Evolutionary conservation across 352 stramenopile genomes (phyloP), one percentile per base, ranked within the genome.

Genomic region (Globisporangium irregulare): DNA sequence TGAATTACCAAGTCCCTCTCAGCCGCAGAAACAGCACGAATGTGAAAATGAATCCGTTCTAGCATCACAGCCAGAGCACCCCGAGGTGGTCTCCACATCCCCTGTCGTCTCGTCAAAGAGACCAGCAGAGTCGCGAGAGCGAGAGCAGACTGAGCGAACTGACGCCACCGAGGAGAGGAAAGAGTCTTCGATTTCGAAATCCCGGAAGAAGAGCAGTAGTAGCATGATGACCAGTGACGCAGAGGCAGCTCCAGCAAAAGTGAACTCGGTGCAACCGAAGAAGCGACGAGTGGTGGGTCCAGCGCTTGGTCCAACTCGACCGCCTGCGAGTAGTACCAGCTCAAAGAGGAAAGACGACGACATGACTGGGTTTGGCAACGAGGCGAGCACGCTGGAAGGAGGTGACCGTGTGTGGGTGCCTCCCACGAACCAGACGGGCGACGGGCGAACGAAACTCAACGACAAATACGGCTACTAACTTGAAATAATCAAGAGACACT

Each of bases 401-500:
- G 87, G 86, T 4, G 89, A 97, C 36, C 73, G 76, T 4, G 77
- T 87, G 59, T 97, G 89, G 88, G 76, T 95, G 18, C 88, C 90
- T 14, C 90, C 90, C 1, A 56, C 73, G 25, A 89, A 89, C 56
- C 90, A 97, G 75, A 88, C 77, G n/a, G 89, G 89, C 34, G 87
- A 97, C 67, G 89, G 89, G 7, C 80, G 85, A 32, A 96, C 90
- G 22, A 74, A 73, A 53, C 74, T 97, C 7, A 97, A 97, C 60
- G 82, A 92, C 66, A 95, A 95, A 69, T 93, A 85, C 53, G 90
- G 90, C 24, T 97, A 97, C 73, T 95, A 76, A 83, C 41, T 7
- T n/a, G 14, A 48, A 48, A 36, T 10, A 36, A 36, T 36, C 32
- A 32, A 36, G 32, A 9, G 32, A 36, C 32, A 36, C 7, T 36